phyloP scores from a whole-genome alignment of 768 basidiomycete genomes.

The Boletus subparvulus region DNA sequence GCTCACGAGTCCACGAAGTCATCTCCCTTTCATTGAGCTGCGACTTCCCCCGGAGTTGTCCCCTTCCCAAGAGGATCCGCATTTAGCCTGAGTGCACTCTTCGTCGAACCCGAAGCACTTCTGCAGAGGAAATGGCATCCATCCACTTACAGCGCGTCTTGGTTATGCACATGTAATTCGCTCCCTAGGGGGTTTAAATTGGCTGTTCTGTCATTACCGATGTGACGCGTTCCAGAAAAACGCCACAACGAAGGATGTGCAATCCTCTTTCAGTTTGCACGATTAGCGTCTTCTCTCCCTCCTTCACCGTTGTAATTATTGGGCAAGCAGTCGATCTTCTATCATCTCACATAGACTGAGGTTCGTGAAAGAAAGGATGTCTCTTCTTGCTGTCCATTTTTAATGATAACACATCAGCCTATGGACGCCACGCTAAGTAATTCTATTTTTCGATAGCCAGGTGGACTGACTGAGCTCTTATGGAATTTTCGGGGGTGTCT shows the following conservation, averaged over 20 bases:
- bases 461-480: background rate
- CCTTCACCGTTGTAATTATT: background rate
- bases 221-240: slow-evolving; percentile 10
- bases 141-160: slow-evolving; percentile 5
- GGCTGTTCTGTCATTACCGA: slow-evolving; percentile 18
- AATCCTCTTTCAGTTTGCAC: background rate
- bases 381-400: background rate
- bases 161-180: slow-evolving; percentile 7
- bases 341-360: background rate
- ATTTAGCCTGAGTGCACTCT: background rate
- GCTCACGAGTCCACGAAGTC: slow-evolving; percentile 7
- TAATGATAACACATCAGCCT: background rate
- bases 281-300: slow-evolving; percentile 3
- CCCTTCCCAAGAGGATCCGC: slow-evolving; percentile 27
- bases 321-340: slow-evolving; percentile 6
- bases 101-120: slow-evolving; percentile 9
- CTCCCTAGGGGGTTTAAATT: background rate
- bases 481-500: background rate
- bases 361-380: background rate
- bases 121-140: slow-evolving; percentile 2
- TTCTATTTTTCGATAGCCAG: background rate
- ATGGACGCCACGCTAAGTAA: background rate
- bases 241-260: background rate
- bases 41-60: background rate
- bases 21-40: slow-evolving; percentile 3